A percentile compares a stretch with the other conserved stretches of the same genome.
phyloP scores from a whole-genome alignment of 768 basidiomycete species.

The Daedaleopsis sinensis region DNA sequence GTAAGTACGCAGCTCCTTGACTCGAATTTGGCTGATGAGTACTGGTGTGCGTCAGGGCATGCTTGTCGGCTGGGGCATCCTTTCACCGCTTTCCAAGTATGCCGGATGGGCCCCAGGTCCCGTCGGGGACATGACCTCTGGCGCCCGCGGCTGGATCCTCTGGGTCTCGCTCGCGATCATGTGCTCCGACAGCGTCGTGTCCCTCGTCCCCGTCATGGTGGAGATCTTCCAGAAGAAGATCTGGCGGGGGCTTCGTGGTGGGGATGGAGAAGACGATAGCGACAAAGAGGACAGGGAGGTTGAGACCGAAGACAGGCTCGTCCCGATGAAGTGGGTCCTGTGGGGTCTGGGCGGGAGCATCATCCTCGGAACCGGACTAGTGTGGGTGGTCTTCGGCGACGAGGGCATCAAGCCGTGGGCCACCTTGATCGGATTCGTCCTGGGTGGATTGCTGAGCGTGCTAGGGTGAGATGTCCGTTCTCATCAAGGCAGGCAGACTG shows the following conservation, averaged over 20 bases:
- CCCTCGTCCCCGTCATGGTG: conserved; percentile 73
- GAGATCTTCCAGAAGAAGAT: conserved; percentile 49
- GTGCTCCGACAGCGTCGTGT: conserved; percentile 90
- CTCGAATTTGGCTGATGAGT: background rate
- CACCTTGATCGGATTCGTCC: conserved; percentile 77
- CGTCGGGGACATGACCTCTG: conserved; percentile 82
- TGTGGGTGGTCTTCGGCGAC: conserved; percentile 88
- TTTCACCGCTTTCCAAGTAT: conserved; percentile 86
- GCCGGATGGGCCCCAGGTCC: conserved; percentile 93
- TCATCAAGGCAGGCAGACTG: background rate
- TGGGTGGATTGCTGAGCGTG: conserved; percentile 84
- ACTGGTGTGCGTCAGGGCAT: conserved; percentile 63
- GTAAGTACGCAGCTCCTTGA: conserved; percentile 41
- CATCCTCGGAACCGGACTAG: conserved; percentile 70
- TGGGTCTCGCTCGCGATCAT: conserved; percentile 96
- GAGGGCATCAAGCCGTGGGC: conserved; percentile 97
- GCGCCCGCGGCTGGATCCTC: conserved; percentile 96
- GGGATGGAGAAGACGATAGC: conserved; percentile 11
- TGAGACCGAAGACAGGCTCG: conserved; percentile 79
- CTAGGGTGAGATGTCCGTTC: conserved; percentile 64
- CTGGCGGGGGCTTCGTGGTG: conserved; percentile 5
- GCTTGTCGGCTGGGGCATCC: conserved; percentile 93
- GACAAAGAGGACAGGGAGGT: conserved; percentile 59
- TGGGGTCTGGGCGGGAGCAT: conserved; percentile 66
- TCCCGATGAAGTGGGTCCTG: conserved; percentile 79